phyloP scores from a whole-genome alignment of 768 basidiomycete species.

The Favolaschia claudopus region DNA sequence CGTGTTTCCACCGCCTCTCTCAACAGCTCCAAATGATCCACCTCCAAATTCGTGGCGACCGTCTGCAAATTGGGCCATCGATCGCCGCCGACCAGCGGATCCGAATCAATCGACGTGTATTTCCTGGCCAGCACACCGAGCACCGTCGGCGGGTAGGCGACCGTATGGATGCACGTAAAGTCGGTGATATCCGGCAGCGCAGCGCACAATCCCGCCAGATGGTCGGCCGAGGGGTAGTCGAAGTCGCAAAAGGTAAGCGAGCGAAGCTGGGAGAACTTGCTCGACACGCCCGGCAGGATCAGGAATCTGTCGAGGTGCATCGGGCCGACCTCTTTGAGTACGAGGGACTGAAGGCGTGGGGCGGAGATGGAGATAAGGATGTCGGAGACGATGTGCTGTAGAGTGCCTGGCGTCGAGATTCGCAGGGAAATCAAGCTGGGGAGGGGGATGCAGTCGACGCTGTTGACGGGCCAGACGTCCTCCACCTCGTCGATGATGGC shows the following conservation, averaged over 20 bases:
- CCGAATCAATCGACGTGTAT: neutral
- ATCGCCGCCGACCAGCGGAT: neutral
- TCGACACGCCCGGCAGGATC: constrained; percentile 22
- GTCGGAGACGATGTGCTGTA: constrained; percentile 41
- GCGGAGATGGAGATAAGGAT: constrained; percentile 49
- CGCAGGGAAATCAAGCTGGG: constrained; percentile 50
- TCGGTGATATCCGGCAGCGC: constrained; percentile 19
- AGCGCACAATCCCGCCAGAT: constrained; percentile 8
- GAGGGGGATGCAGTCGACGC: constrained; percentile 30
- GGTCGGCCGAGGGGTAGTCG: constrained; percentile 31
- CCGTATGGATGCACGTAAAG: constrained; percentile 17
- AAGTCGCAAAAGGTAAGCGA: constrained; percentile 51
- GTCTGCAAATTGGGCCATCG: constrained; percentile 18
- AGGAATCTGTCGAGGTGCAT: constrained; percentile 50
- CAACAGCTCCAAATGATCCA: constrained; percentile 9
- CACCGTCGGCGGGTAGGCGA: constrained; percentile 7
- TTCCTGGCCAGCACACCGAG: constrained; percentile 18
- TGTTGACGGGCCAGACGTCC: constrained; percentile 34
- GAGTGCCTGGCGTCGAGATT: constrained; percentile 46
- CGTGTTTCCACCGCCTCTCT: constrained; percentile 14
- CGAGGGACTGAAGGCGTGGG: constrained; percentile 47
- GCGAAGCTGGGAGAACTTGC: constrained; percentile 43
- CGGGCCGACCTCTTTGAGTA: constrained; percentile 51
- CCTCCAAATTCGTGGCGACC: constrained; percentile 15
- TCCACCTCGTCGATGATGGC: constrained; percentile 42